Base-by-base conservation (phyloP, 2,329 filamentous ascomycete genomes). In the Aspergillus novoparasiticus region DNA sequence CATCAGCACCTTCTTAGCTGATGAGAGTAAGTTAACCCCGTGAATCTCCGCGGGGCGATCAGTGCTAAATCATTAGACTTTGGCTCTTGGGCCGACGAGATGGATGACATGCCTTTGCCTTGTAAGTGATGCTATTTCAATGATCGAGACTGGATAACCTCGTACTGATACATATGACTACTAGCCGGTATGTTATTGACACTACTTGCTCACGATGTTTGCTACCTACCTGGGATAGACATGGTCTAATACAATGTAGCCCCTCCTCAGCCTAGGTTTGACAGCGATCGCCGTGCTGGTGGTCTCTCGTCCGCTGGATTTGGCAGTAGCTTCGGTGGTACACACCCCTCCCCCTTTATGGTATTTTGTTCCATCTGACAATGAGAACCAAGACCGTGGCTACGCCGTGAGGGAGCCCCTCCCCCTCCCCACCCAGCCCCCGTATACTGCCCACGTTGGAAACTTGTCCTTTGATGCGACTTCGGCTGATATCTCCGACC, bases 11-110 rank as follows among this genome's bases (percentile, higher is more conserved):
- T 99, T 99, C 87, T 87, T 99, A 85, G 86, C 87, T 78, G 93
- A 97, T 81, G 87, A 93, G 81, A 90, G 94, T 97, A 86, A 82
- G 92, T 85, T 66, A 54, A 57, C 57, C 53, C 46, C 32, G 14
- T 60, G 39, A 39, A 56, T 48, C 67, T 61, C 64, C 64, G 63
- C 64, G 59, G 55, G 56, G 45, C 62, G 63, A 63, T 65, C 67
- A 68, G 66, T 72, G 68, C 77, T 77, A 65, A 75, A 36, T 23
- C 67, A 68, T 66, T 75, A 91, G 89, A 86, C 74, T 85, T 90
- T 76, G 93, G 94, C 77, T 98, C 95, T 72, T 99, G 95, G 95
- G 95, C 95, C 74, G 96, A 99, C 83, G 95, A 99, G 79, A 97
- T 99, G 83, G 95, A 99, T 81, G 93, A 97, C 75, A 84, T 85